Base-by-base conservation (phyloP, 768 basidiomycete genomes). In the Amylocystis lapponica region DNA sequence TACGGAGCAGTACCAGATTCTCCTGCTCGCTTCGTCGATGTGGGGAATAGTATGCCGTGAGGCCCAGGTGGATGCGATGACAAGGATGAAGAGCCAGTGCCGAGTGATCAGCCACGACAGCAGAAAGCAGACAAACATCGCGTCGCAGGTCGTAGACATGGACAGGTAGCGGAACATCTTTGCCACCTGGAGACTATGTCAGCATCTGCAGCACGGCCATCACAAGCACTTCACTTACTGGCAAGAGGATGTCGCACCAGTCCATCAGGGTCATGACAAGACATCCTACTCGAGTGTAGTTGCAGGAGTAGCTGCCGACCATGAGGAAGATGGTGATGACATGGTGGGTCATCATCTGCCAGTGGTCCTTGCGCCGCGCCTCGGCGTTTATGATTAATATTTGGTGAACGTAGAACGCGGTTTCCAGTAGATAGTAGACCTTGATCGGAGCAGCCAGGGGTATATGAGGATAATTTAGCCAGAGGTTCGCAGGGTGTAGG, bases 291-390 rank as follows among this genome's bases (percentile, higher is more conserved):
- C 93, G 85, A 8, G 90, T 95, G 59, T 82, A 84, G 64, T 93
- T 85, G 60, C 73, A 78, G 47, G 74, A 73, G 66, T 96, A 98
- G 62, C 88, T 92, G 30, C 70, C 56, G 26, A 71, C 64, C 66
- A 97, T 80, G 48, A 99, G 77, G 37, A 72, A 58, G 47, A 93
- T 75, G 11, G 93, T 95, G 52, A 98, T 85, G 53, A 95, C 59
- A 61, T 99, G 96, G 68, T 99, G 96, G 20, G 82, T 69, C 77
- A 97, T 86, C 95, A 97, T 97, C 65, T 97, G 95, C 54, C 71
- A 69, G 63, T 97, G 91, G 63, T 99, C 96, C 61, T 90, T 92
- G 44, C 96, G 74, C 42, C 81, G 77, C 29, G 83, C 91, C 63
- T 99, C 96, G 21, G 93, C 83, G 63, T 97, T 90, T 62, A 99